A percentile compares a stretch with the other conserved stretches of the same genome.
Evolutionary conservation across 108 stramenopile genomes (phyloP).

Genomic region (Pseudonitzschia multistriata): DNA sequence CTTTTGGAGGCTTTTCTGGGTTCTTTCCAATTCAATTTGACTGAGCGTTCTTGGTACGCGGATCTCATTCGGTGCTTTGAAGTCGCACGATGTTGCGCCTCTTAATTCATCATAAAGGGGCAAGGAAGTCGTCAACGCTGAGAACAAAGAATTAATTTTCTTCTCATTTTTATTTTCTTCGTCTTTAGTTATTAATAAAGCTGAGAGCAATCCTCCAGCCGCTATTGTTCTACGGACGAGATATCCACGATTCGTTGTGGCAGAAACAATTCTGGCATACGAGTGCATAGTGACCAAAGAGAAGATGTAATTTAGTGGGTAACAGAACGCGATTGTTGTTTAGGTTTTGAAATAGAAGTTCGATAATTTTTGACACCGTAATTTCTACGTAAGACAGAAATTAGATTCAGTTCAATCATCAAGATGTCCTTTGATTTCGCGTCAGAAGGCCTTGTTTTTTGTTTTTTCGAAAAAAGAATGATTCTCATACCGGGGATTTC

Average conservation of each 20-base stretch:
- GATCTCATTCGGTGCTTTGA: slow-evolving; percentile 1
- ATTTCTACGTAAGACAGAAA: too few species aligned
- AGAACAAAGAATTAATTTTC: not conserved
- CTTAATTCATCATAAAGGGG: not conserved
- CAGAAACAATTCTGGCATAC: not conserved
- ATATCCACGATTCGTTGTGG: not conserved
- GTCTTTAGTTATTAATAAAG: not conserved
- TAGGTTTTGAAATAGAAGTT: too few species aligned
- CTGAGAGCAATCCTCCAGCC: not conserved
- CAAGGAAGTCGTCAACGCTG: not conserved
- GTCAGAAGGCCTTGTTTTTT: too few species aligned
- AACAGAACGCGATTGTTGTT: too few species aligned
- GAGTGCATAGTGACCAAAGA: not conserved
- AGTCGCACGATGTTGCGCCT: slow-evolving; percentile 21
- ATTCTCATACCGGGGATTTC: too few species aligned
- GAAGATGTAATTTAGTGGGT: not conserved
- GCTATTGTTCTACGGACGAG: not conserved
- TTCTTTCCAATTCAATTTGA: slow-evolving; percentile 26
- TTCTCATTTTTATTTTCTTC: not conserved
- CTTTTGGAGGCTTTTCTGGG: slow-evolving; percentile 19
- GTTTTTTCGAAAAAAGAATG: too few species aligned
- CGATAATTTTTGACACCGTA: too few species aligned
- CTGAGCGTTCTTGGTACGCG: slow-evolving; percentile 22
- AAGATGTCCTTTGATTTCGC: too few species aligned
- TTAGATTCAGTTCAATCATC: too few species aligned